Conservation (phyloP, 1,284 basidiomycete genomes). For the Tilletia indica region DNA sequence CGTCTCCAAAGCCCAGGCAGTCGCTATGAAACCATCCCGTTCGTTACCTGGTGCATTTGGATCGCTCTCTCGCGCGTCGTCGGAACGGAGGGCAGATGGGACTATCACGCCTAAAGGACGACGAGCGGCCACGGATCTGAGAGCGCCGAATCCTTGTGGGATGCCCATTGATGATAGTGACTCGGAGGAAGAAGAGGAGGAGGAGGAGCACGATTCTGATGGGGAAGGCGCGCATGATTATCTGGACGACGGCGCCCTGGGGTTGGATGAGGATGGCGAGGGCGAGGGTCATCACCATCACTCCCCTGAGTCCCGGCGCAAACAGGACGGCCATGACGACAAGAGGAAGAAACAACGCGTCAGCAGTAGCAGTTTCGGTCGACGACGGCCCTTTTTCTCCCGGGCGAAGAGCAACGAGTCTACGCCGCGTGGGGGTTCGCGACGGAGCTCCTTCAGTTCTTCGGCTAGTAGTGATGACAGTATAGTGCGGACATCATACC, state of each 20-base stretch:
- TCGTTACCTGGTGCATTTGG: not conserved
- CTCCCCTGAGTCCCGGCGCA: too few relatives aligned
- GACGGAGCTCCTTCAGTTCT: not conserved
- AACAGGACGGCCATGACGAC: not conserved
- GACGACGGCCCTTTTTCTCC: not conserved
- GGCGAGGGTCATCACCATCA: not conserved
- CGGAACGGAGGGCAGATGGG: not conserved
- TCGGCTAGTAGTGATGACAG: not conserved
- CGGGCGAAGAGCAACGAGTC: not conserved
- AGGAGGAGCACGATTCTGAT: not conserved
- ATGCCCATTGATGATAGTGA: not conserved
- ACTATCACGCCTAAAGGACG: not conserved
- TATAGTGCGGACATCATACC: conserved; percentile 3
- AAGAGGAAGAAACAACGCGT: not conserved
- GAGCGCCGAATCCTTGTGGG: not conserved
- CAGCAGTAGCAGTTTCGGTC: too few relatives aligned
- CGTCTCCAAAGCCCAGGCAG: not conserved
- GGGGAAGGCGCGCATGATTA: too few relatives aligned
- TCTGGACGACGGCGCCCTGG: too few relatives aligned
- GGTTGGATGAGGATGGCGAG: not conserved
- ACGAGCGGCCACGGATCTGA: not conserved
- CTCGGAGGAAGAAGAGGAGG: not conserved
- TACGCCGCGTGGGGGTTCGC: not conserved
- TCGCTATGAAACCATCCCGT: not conserved
- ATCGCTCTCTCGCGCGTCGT: not conserved